Percentiles rank a stretch among this genome's conserved stretches.
Conservation (phyloP, 495 filamentous ascomycete genomes). For the Rhizodiscina lignyota region DNA sequence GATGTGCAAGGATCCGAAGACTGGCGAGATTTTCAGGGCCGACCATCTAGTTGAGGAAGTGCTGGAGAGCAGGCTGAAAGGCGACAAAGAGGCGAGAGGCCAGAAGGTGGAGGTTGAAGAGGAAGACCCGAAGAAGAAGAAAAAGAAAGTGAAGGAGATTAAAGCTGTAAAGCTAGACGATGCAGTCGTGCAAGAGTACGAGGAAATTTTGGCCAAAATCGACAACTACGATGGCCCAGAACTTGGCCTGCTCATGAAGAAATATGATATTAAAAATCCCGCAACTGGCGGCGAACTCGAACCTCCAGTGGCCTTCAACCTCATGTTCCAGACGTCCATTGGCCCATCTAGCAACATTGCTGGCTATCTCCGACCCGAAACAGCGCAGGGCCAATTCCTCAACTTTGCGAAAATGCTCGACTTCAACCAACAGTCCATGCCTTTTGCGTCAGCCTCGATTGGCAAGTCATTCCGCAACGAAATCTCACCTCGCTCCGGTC, state of each 20-base stretch:
- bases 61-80: constrained; percentile 63
- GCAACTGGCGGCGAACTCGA: constrained; percentile 38
- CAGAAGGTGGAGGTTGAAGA: constrained; percentile 39
- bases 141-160: constrained; percentile 34
- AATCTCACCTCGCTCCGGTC: constrained; percentile 50
- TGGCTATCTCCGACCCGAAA: constrained; percentile 49
- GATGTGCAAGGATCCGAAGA: constrained; percentile 99
- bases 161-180: constrained; percentile 50
- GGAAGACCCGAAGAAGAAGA: constrained; percentile 37
- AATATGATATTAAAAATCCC: constrained; percentile 51
- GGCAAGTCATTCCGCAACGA: constrained; percentile 65
- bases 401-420: constrained; percentile 67
- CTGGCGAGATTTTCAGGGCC: constrained; percentile 86
- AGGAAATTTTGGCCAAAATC: constrained; percentile 52
- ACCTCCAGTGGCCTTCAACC: constrained; percentile 53
- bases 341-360: constrained; percentile 48
- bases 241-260: constrained; percentile 48
- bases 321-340: constrained; percentile 61
- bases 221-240: constrained; percentile 54
- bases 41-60: constrained; percentile 94
- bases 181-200: constrained; percentile 45
- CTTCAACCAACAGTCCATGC: constrained; percentile 56
- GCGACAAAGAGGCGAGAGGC: constrained; percentile 32
- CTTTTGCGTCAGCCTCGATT: constrained; percentile 62
- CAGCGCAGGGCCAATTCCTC: constrained; percentile 59